Percentiles rank a stretch among this genome's conserved stretches.
phyloP scores from a whole-genome alignment of 2,329 filamentous ascomycete genomes.

The Cercospora nicotianae region DNA sequence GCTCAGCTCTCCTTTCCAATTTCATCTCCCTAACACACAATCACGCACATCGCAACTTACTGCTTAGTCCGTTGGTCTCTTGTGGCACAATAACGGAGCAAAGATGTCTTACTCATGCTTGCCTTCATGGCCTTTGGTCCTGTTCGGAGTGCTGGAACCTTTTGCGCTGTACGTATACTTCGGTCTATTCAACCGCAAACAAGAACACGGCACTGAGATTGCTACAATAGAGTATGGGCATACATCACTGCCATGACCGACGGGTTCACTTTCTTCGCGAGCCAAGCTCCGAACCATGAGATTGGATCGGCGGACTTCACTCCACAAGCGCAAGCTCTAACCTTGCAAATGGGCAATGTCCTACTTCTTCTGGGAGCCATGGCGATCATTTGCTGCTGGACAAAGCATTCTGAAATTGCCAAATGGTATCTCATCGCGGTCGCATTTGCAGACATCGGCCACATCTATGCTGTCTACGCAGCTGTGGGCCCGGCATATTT shows the following conservation, averaged over 20 bases:
- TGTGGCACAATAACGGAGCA: neutral
- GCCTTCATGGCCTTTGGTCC: constrained; percentile 18
- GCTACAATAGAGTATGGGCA: constrained; percentile 18
- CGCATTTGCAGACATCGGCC: constrained; percentile 24
- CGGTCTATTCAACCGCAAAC: neutral
- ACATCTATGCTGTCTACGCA: constrained; percentile 25
- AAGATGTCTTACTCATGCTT: constrained; percentile 19
- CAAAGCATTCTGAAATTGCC: constrained; percentile 11
- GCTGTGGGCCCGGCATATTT: constrained; percentile 20
- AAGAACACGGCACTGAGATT: neutral
- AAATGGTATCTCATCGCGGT: constrained; percentile 21
- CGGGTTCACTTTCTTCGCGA: constrained; percentile 19
- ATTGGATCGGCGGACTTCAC: constrained; percentile 3
- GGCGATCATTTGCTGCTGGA: constrained; percentile 28
- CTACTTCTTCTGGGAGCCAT: constrained; percentile 23
- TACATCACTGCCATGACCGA: constrained; percentile 16
- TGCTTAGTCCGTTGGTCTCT: neutral
- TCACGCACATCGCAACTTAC: neutral
- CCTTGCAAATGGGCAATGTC: constrained; percentile 21
- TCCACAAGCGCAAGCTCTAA: constrained; percentile 22
- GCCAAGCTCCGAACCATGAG: constrained; percentile 18
- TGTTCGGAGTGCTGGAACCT: constrained; percentile 27
- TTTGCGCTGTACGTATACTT: constrained; percentile 15
- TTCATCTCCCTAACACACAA: neutral
- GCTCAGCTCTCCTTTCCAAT: neutral